A percentile compares a stretch with the other conserved stretches of the same genome.
Conservation (phyloP, 306 rosid genomes). For the Mimosa pudica region DNA sequence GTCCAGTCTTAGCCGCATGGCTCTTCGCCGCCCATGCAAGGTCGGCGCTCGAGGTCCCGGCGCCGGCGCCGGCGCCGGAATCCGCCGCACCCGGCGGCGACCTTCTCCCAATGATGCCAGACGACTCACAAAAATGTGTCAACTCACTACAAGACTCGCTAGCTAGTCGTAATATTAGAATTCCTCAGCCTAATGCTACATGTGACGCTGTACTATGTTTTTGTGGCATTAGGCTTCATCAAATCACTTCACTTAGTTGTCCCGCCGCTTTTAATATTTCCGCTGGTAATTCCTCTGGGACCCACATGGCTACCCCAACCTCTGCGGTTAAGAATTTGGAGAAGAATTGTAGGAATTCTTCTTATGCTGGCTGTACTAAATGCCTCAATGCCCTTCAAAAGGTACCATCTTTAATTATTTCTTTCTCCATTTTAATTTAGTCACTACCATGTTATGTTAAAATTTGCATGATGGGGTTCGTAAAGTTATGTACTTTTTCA, state of each 20-base stretch:
- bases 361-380: conserved; percentile 85
- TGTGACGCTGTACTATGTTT: conserved; percentile 91
- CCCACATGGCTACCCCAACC: conserved; percentile 78
- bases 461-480: neutral
- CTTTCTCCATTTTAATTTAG: neutral
- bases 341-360: conserved; percentile 79
- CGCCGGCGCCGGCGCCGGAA: conserved; percentile 48
- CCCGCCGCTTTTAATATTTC: conserved; percentile 82
- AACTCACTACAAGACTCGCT: conserved; percentile 84
- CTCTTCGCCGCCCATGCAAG: conserved; percentile 94
- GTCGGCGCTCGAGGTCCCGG: conserved; percentile 63
- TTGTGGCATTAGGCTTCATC: conserved; percentile 92
- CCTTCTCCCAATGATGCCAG: conserved; percentile 81
- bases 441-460: neutral
- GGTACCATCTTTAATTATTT: conserved; percentile 39
- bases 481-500: too few relatives aligned
- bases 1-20: conserved; percentile 98
- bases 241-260: conserved; percentile 77
- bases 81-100: conserved; percentile 35
- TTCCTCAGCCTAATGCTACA: conserved; percentile 86
- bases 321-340: conserved; percentile 73
- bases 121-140: conserved; percentile 94
- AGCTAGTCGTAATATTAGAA: conserved; percentile 59
- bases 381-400: conserved; percentile 83
- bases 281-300: conserved; percentile 45